These are phyloP conservation scores for Heritiera fomes DNA, from an alignment of 345 rosid genomes.

Conservation along the genomic window DNA sequence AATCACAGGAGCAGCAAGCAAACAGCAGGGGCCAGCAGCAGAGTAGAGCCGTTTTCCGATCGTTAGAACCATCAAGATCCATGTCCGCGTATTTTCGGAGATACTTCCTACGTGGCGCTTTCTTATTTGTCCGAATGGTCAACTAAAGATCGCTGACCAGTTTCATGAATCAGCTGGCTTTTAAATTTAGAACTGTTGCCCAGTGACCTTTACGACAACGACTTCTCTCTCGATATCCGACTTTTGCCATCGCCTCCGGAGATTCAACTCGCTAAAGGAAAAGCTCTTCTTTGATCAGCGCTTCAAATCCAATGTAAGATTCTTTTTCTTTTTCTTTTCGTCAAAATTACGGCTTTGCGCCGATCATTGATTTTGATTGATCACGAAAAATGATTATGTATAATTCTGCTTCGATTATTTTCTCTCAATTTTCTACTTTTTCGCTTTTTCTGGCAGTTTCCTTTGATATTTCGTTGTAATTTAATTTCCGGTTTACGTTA, in stretches of 20 bases:
- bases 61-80: not conserved
- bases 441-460: not conserved
- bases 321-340: not conserved
- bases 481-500: constrained; percentile 22
- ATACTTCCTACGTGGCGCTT: not conserved
- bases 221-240: not conserved
- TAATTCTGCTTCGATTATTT: not conserved
- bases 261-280: not conserved
- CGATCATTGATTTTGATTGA: not conserved
- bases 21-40: not conserved
- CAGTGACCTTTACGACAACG: not conserved
- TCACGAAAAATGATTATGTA: not conserved
- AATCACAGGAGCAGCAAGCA: not conserved
- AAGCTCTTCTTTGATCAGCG: constrained; percentile 1
- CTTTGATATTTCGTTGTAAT: not conserved
- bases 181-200: not conserved
- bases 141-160: not conserved
- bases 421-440: not conserved
- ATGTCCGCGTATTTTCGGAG: not conserved
- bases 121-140: not conserved
- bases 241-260: not conserved
- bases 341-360: not conserved
- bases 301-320: not conserved
- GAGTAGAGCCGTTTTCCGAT: not conserved
- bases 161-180: not conserved